Conservation (phyloP, 352 stramenopile species). For the Phytophthora melonis region DNA sequence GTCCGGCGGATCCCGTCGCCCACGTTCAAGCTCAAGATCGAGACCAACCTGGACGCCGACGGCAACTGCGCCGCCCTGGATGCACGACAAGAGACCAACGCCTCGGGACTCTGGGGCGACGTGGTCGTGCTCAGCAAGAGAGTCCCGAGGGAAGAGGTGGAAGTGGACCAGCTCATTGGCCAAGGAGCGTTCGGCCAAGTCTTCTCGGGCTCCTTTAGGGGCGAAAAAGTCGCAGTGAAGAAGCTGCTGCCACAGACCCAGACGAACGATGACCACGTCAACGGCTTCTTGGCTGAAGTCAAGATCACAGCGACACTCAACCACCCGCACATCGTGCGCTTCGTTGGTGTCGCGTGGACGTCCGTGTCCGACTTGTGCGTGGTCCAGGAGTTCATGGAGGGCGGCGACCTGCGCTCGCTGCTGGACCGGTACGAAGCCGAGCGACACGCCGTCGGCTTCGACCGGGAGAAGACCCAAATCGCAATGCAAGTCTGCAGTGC, state of each 20-base stretch:
- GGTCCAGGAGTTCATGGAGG: constrained; percentile 50
- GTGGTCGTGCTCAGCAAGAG: constrained; percentile 21
- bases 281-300: constrained; percentile 52
- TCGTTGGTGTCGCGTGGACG: constrained; percentile 63
- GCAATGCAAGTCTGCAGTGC: constrained; percentile 46
- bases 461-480: constrained; percentile 47
- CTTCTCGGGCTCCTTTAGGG: constrained; percentile 42
- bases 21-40: constrained; percentile 30
- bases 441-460: constrained; percentile 33
- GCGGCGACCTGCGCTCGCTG: constrained; percentile 44
- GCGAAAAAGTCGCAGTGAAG: constrained; percentile 53
- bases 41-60: constrained; percentile 29
- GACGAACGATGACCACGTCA: constrained; percentile 31
- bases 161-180: constrained; percentile 33
- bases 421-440: constrained; percentile 35
- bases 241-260: constrained; percentile 28
- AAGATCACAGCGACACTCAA: constrained; percentile 50
- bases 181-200: constrained; percentile 49
- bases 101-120: constrained; percentile 23
- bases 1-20: constrained; percentile 23
- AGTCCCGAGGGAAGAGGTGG: constrained; percentile 47
- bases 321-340: constrained; percentile 60
- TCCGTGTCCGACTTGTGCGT: constrained; percentile 44
- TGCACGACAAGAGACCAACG: constrained; percentile 7
- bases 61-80: constrained; percentile 14